Evolutionary conservation across 1,284 basidiomycete genomes (phyloP), one percentile per base, ranked within the genome.

Genomic region (Rhodotorula sp.): DNA sequence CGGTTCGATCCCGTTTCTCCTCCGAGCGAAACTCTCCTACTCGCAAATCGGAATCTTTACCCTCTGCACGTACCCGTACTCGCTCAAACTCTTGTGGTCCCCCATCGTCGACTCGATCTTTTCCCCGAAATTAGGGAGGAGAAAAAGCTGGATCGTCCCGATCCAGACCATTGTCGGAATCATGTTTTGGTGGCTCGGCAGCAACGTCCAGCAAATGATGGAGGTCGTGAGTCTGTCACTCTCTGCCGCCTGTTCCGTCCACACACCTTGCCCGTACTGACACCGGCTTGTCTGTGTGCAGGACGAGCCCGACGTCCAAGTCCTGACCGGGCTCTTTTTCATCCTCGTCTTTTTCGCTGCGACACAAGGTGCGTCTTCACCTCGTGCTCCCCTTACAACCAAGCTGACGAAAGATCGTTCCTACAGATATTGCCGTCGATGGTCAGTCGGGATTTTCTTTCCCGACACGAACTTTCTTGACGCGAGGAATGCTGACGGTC

Each of bases 101-200:
- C 97, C 97, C 57, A 91, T 99, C 75, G 93, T 99, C 69, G 97
- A 99, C 80, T 92, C 94, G 5, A 84, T 90, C 74, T 99, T 91
- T 81, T 85, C 91, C 76, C 84, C 87, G 57, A 87, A 87, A 61
- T 80, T 95, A 70, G 97, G 97, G 26, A 87, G 97, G 66, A 86
- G 97, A 74, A 99, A 98, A 82, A 94, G 91, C 71, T 99, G 97
- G 97, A 97, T 99, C 79, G 90, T 99, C 71, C 97, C 97, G 58
- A 95, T 99, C 84, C 97, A 99, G 82, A 81, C 89, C 45, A 87
- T 95, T 74, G 91, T 98, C 59, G 97, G 94, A 38, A 84, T 87
- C 60, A 84, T 93, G 75, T 91, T 99, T 88, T 85, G 94, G 78
- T 89, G 91, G 80, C 90, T 99, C 71, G 91, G 94, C 2, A 83